phyloP scores from a whole-genome alignment of 805 yeast genomes.

The Kregervanrija pseudodelftensis region DNA sequence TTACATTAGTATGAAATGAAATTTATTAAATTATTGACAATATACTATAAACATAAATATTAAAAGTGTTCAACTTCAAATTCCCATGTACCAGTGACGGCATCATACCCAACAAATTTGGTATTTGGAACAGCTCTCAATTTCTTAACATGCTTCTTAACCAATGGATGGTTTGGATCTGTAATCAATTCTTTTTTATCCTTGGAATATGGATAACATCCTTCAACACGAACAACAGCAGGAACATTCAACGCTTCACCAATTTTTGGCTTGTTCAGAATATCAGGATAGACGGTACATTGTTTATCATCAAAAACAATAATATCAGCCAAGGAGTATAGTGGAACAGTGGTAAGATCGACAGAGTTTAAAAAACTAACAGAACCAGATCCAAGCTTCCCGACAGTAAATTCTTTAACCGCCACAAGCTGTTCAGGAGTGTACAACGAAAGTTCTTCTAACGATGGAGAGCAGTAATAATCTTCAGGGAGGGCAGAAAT shows the following conservation, averaged over 20 bases:
- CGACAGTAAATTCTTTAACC: constrained; percentile 63
- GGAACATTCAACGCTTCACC: constrained; percentile 85
- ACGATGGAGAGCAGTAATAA: constrained; percentile 81
- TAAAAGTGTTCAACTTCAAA: constrained; percentile 43
- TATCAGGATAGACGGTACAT: constrained; percentile 69
- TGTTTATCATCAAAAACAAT: constrained; percentile 54
- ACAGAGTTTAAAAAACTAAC: constrained; percentile 76
- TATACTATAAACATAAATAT: neutral
- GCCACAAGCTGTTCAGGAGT: constrained; percentile 56
- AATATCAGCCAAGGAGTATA: constrained; percentile 58
- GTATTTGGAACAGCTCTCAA: constrained; percentile 54
- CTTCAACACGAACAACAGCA: constrained; percentile 64
- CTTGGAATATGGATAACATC: constrained; percentile 73
- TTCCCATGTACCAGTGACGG: constrained; percentile 65
- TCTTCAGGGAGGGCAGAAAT: constrained; percentile 41
- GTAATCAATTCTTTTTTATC: constrained; percentile 66
- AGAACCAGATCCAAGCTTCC: constrained; percentile 71
- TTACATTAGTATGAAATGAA: neutral
- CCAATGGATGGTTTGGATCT: constrained; percentile 69
- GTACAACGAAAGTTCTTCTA: constrained; percentile 52
- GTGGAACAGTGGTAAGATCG: constrained; percentile 65
- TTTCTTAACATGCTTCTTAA: constrained; percentile 59
- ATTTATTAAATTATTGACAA: too few relatives aligned
- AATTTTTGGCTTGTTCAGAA: constrained; percentile 44
- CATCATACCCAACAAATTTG: constrained; percentile 69